Conservation (phyloP, 2,329 filamentous ascomycete species). For the Chaetomium sp. region DNA sequence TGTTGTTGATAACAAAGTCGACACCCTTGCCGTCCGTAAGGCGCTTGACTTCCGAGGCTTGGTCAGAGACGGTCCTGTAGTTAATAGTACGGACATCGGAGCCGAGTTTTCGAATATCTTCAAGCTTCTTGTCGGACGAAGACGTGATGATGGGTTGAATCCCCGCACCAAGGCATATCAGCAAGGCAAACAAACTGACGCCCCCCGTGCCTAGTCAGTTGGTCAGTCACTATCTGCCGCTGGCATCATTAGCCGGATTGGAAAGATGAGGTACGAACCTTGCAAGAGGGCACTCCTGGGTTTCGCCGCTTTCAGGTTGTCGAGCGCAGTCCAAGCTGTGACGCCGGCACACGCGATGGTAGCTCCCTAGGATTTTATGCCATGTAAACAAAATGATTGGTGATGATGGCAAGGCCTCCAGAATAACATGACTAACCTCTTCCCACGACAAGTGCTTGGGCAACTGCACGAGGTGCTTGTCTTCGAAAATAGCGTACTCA, state of each 20-base stretch:
- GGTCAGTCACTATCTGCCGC: background rate
- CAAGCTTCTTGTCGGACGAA: slow-evolving; percentile 37
- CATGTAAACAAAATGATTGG: background rate
- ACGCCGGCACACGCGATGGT: slow-evolving; percentile 33
- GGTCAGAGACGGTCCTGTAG: slow-evolving; percentile 32
- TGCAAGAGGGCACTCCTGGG: slow-evolving; percentile 22
- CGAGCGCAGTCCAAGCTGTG: slow-evolving; percentile 33
- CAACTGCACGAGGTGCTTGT: slow-evolving; percentile 29
- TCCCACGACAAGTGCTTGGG: slow-evolving; percentile 34
- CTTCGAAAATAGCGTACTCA: slow-evolving; percentile 34
- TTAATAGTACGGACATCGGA: slow-evolving; percentile 29
- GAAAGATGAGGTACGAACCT: slow-evolving; percentile 10
- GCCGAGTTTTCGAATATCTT: slow-evolving; percentile 31
- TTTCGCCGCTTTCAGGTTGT: slow-evolving; percentile 13
- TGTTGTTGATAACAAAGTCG: slow-evolving; percentile 37
- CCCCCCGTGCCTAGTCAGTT: slow-evolving; percentile 34
- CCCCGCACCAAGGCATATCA: slow-evolving; percentile 35
- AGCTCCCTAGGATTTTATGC: slow-evolving; percentile 23
- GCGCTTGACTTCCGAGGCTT: slow-evolving; percentile 28
- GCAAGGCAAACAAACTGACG: slow-evolving; percentile 36
- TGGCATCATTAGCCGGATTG: background rate
- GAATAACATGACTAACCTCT: slow-evolving; percentile 27
- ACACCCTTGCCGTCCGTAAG: slow-evolving; percentile 36
- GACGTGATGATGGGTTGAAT: slow-evolving; percentile 38
- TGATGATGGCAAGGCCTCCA: background rate